A percentile compares a stretch with the other conserved stretches of the same genome.
phyloP scores from a whole-genome alignment of 768 basidiomycete genomes.

The Cystobasidium tubakii region DNA sequence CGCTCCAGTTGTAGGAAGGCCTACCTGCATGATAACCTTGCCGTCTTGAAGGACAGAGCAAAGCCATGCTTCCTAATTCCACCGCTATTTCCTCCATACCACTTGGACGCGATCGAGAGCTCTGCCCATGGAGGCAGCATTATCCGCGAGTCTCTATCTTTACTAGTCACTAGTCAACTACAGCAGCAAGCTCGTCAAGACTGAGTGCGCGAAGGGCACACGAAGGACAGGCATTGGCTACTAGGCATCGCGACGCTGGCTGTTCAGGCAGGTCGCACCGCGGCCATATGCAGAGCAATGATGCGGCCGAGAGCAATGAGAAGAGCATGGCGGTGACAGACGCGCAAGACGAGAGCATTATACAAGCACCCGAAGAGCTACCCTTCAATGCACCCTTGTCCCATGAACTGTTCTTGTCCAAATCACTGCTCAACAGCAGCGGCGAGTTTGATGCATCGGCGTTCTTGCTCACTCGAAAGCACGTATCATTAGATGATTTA shows the following conservation, averaged over 20 bases:
- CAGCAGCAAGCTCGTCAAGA: background rate
- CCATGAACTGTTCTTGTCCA: slow-evolving; percentile 30
- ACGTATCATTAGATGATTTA: slow-evolving; percentile 79
- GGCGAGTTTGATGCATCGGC: slow-evolving; percentile 67
- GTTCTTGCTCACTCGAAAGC: slow-evolving; percentile 73
- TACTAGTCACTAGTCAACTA: too few species aligned
- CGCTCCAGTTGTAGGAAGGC: too few species aligned
- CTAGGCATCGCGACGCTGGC: too few species aligned
- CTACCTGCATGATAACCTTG: too few species aligned
- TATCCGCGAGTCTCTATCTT: too few species aligned
- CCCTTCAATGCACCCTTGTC: slow-evolving; percentile 31
- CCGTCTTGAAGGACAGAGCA: too few species aligned
- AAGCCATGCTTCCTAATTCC: too few species aligned
- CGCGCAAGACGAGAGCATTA: background rate
- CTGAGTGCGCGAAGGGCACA: too few species aligned
- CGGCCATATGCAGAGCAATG: slow-evolving; percentile 11
- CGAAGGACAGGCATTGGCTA: too few species aligned
- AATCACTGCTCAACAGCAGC: background rate
- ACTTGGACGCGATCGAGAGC: too few species aligned
- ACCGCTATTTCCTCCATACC: too few species aligned
- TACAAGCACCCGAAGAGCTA: slow-evolving; percentile 2
- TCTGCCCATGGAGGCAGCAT: too few species aligned
- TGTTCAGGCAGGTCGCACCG: background rate
- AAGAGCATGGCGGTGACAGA: slow-evolving; percentile 7
- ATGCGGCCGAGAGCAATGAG: background rate